Conservation (phyloP, 176 grass and related monocot species). For the Dactylis glomerata region DNA sequence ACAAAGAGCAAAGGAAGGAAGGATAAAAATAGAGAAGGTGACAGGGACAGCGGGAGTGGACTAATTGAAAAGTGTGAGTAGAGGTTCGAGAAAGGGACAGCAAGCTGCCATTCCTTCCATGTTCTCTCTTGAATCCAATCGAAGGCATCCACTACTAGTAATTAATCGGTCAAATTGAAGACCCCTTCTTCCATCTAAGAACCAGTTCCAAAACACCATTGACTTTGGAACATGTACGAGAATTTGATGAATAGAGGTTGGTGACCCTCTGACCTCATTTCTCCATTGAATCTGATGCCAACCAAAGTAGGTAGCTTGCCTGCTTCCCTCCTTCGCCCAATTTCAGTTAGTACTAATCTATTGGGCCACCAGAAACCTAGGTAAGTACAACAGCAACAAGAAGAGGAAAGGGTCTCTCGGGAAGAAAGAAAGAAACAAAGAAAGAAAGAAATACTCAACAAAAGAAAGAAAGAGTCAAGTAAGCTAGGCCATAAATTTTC, state of each 20-base stretch:
- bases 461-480: neutral
- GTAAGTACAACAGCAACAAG: too few relatives aligned
- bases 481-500: too few relatives aligned
- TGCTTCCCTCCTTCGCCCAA: neutral
- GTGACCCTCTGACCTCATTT: slow-evolving; percentile 34
- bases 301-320: neutral
- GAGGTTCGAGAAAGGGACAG: slow-evolving; percentile 10
- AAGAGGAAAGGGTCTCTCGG: neutral
- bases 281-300: slow-evolving; percentile 13
- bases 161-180: neutral
- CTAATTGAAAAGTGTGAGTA: neutral
- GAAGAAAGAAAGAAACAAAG: neutral
- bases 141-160: neutral
- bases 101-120: neutral
- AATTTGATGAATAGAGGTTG: neutral
- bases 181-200: neutral
- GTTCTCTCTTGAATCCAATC: neutral
- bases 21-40: neutral
- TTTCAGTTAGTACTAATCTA: too few relatives aligned
- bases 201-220: neutral
- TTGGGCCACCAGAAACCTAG: neutral
- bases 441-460: too few relatives aligned
- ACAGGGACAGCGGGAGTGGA: neutral
- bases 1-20: neutral
- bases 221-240: neutral